Conservation (phyloP, 495 filamentous ascomycete species). For the Neurospora hispaniola region DNA sequence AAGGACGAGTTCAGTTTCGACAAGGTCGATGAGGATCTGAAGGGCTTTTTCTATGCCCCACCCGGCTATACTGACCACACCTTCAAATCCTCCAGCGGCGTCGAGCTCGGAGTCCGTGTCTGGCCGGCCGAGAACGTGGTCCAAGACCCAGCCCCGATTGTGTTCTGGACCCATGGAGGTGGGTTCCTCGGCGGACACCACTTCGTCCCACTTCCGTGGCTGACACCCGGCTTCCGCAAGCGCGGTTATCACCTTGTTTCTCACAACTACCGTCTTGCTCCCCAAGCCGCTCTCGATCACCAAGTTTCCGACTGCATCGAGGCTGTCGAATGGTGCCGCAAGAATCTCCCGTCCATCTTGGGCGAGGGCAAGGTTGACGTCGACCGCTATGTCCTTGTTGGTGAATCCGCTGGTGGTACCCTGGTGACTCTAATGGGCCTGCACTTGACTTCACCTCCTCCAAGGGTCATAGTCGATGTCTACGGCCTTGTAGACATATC, state of each 20-base stretch:
- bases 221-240: conserved; percentile 13
- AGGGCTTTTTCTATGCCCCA: conserved; percentile 1
- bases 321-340: conserved; percentile 14
- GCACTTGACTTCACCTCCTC: conserved; percentile 4
- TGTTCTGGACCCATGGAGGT: conserved; percentile 21
- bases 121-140: conserved; percentile 14
- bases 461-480: conserved; percentile 14
- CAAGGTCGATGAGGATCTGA: not conserved
- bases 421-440: conserved; percentile 15
- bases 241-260: conserved; percentile 21
- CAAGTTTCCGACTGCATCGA: conserved; percentile 19
- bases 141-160: conserved; percentile 11
- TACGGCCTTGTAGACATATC: conserved; percentile 18
- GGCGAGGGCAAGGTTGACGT: conserved; percentile 16
- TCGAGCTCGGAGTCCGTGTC: conserved; percentile 11
- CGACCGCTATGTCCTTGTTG: conserved; percentile 17
- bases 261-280: conserved; percentile 23
- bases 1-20: not conserved
- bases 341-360: conserved; percentile 11
- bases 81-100: conserved; percentile 9
- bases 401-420: conserved; percentile 20
- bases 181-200: conserved; percentile 19
- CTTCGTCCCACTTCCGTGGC: conserved; percentile 14
- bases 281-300: conserved; percentile 15
- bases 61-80: conserved; percentile 17